These are phyloP conservation scores for Globisporangium acanthophoron DNA, from an alignment of 352 stramenopile species.

Conservation along the genomic window DNA sequence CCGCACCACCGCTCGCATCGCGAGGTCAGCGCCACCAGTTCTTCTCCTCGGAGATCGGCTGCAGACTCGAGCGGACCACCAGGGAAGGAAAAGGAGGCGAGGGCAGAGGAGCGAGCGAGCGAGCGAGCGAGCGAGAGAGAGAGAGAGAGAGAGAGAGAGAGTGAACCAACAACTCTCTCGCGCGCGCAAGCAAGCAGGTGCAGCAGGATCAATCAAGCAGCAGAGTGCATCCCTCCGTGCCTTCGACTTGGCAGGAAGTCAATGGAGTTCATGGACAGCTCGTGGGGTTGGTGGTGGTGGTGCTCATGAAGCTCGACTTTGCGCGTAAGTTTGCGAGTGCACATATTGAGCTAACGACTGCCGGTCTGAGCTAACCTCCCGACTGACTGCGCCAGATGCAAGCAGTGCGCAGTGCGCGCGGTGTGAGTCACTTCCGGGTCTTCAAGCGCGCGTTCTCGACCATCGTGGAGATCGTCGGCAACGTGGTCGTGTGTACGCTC, in stretches of 20 bases:
- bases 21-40: not conserved
- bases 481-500: constrained; percentile 18
- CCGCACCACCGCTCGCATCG: not conserved
- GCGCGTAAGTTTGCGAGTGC: too few species aligned
- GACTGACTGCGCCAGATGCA: not conserved
- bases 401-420: too few species aligned
- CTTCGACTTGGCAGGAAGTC: too few species aligned
- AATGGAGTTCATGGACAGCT: too few species aligned
- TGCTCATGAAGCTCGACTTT: too few species aligned
- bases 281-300: too few species aligned
- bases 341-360: too few species aligned
- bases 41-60: not conserved
- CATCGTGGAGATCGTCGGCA: constrained; percentile 17
- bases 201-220: too few species aligned
- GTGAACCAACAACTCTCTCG: not conserved
- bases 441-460: constrained; percentile 1
- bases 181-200: too few species aligned
- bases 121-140: not conserved
- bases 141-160: not conserved
- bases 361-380: too few species aligned
- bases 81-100: not conserved
- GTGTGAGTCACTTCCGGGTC: not conserved
- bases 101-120: not conserved
- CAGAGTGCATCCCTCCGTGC: too few species aligned
- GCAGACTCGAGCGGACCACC: not conserved